These are phyloP conservation scores for Suillus luteus DNA, from an alignment of 768 basidiomycete species.

Conservation along the genomic window DNA sequence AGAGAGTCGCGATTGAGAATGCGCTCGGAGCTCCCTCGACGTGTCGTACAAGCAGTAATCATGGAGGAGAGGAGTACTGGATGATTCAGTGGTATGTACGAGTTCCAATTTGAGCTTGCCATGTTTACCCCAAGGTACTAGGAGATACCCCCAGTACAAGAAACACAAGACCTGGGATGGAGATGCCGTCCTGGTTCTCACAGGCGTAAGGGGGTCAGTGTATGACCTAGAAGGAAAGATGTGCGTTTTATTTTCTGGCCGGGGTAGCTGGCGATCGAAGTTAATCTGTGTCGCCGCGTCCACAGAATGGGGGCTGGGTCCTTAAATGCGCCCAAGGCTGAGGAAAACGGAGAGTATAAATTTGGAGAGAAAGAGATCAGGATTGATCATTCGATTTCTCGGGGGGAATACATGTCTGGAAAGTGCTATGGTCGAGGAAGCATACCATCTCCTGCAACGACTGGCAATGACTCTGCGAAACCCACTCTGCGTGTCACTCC, in stretches of 20 bases:
- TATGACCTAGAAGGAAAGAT: slow-evolving; percentile 65
- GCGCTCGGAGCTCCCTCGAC: slow-evolving; percentile 12
- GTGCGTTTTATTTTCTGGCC: slow-evolving; percentile 41
- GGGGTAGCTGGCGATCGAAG: not conserved
- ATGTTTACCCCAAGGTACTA: slow-evolving; percentile 26
- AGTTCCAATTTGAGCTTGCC: not conserved
- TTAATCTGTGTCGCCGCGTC: slow-evolving; percentile 3
- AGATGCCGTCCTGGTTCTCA: slow-evolving; percentile 65
- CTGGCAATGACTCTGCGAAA: slow-evolving; percentile 30
- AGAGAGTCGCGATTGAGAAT: slow-evolving; percentile 31
- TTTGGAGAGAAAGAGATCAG: slow-evolving; percentile 63
- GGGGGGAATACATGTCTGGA: slow-evolving; percentile 62
- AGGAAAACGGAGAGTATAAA: slow-evolving; percentile 39
- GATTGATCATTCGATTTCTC: slow-evolving; percentile 58
- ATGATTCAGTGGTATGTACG: slow-evolving; percentile 72
- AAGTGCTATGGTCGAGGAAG: slow-evolving; percentile 55
- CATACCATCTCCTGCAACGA: slow-evolving; percentile 22
- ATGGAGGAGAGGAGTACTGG: slow-evolving; percentile 53
- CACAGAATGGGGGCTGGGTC: slow-evolving; percentile 57
- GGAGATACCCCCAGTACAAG: slow-evolving; percentile 69
- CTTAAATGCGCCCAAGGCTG: slow-evolving; percentile 39
- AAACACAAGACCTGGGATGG: slow-evolving; percentile 95
- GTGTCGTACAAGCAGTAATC: slow-evolving; percentile 17
- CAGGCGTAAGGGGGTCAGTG: slow-evolving; percentile 46
- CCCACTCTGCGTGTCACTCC: slow-evolving; percentile 19